phyloP scores from a whole-genome alignment of 306 rosid genomes.

The Quillaja saponaria region DNA sequence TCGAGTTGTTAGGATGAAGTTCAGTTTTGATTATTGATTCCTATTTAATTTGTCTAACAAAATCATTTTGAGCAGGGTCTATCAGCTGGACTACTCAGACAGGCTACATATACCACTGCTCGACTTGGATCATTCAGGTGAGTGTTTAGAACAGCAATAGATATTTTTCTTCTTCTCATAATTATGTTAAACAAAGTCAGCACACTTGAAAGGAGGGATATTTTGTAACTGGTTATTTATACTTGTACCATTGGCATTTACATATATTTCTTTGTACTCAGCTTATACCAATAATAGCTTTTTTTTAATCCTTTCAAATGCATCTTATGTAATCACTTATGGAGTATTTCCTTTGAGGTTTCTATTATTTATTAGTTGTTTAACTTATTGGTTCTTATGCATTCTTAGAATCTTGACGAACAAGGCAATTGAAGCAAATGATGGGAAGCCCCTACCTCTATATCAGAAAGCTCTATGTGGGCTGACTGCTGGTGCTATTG shows the following conservation, averaged over 20 bases:
- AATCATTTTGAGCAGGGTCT: constrained; percentile 66
- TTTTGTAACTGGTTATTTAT: too few species aligned
- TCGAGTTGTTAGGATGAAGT: too few species aligned
- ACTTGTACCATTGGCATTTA: too few species aligned
- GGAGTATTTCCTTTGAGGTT: neutral
- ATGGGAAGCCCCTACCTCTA: constrained; percentile 96
- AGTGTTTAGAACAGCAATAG: constrained; percentile 26
- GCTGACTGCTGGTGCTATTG: constrained; percentile 98
- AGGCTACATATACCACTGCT: constrained; percentile 97
- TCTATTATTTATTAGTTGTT: neutral
- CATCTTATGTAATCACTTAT: neutral
- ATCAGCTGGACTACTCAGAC: constrained; percentile 94
- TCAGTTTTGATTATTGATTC: too few species aligned
- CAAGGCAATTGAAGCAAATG: constrained; percentile 95
- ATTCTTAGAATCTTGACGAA: constrained; percentile 66
- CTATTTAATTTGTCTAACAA: constrained; percentile 23
- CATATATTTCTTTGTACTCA: too few species aligned
- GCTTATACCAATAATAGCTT: too few species aligned
- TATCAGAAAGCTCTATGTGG: constrained; percentile 98
- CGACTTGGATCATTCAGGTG: constrained; percentile 94
- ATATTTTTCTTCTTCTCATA: too few species aligned
- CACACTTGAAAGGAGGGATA: neutral
- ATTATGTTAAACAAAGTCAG: too few species aligned
- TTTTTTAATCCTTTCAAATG: too few species aligned
- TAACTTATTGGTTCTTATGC: neutral